Percentiles rank a stretch among this genome's conserved stretches.
Conservation (phyloP, 2,329 filamentous ascomycete species). For the Sclerotinia subarctica region DNA sequence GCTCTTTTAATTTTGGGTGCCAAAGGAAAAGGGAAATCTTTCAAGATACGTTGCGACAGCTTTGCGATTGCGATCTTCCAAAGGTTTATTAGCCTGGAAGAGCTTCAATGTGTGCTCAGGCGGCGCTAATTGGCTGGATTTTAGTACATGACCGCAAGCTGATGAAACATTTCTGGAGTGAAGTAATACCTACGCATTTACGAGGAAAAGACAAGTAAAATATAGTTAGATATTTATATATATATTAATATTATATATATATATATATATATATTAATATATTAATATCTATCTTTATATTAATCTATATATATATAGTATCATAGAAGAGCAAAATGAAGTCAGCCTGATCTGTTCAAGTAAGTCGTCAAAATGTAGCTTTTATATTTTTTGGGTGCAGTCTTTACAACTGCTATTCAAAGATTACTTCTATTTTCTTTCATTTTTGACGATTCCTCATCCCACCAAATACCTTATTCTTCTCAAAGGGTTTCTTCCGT, state of each 20-base stretch:
- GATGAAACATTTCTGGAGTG: slow-evolving; percentile 7
- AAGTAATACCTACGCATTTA: not conserved
- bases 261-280: not conserved
- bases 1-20: not conserved
- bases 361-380: not conserved
- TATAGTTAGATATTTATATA: no score
- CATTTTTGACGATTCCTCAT: not conserved
- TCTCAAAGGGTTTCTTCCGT: not conserved
- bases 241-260: not conserved
- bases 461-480: slow-evolving; percentile 5
- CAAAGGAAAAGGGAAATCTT: slow-evolving; percentile 11
- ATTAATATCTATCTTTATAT: not conserved
- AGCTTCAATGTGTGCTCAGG: slow-evolving; percentile 3
- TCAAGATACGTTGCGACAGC: slow-evolving; percentile 32
- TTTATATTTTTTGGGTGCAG: not conserved
- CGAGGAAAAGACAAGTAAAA: not conserved
- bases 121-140: slow-evolving; percentile 16
- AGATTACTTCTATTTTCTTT: not conserved
- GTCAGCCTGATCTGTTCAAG: no score
- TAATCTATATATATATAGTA: not conserved
- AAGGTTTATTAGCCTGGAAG: slow-evolving; percentile 7
- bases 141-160: not conserved
- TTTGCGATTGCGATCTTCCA: slow-evolving; percentile 21
- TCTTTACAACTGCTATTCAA: not conserved
- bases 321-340: not conserved